These are phyloP conservation scores for Hypholoma fasciculare DNA, from an alignment of 768 basidiomycete species.

Conservation along the genomic window DNA sequence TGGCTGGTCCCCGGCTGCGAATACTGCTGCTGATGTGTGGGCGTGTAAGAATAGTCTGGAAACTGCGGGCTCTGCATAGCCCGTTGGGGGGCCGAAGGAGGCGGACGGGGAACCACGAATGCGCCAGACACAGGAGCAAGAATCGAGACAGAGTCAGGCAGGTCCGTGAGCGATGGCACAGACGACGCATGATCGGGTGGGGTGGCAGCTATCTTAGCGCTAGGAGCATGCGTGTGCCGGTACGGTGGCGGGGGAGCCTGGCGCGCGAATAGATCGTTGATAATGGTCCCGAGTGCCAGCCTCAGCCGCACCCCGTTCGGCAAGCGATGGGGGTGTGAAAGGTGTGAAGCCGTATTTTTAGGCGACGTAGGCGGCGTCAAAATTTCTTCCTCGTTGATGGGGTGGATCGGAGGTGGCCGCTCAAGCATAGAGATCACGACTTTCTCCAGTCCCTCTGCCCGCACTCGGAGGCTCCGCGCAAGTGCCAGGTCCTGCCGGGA, in stretches of 20 bases:
- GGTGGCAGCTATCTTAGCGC: conserved; percentile 20
- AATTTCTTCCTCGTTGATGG: conserved; percentile 48
- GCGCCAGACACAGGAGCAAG: conserved; percentile 30
- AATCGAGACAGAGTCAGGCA: conserved; percentile 26
- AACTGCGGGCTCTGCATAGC: conserved; percentile 18
- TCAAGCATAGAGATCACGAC: conserved; percentile 80
- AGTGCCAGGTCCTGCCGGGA: conserved; percentile 60
- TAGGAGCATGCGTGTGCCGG: conserved; percentile 35
- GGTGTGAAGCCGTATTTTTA: conserved; percentile 34
- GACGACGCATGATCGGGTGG: conserved; percentile 24
- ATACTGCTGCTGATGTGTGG: conserved; percentile 4
- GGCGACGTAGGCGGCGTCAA: conserved; percentile 55
- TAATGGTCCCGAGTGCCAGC: conserved; percentile 70
- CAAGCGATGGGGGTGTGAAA: conserved; percentile 56
- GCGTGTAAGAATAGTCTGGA: conserved; percentile 9
- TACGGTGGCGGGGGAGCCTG: conserved; percentile 58
- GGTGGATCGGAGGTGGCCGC: conserved; percentile 69
- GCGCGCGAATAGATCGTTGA: conserved; percentile 82
- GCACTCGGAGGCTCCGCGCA: conserved; percentile 64
- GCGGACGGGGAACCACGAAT: conserved; percentile 15
- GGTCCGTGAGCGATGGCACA: conserved; percentile 24
- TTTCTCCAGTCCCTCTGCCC: conserved; percentile 82
- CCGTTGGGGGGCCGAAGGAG: conserved; percentile 8
- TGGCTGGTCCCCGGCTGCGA: conserved; percentile 2
- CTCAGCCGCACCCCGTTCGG: conserved; percentile 83